Evolutionary conservation across 1,284 basidiomycete species (phyloP).

Genomic region (Leucoagaricus sp.): DNA sequence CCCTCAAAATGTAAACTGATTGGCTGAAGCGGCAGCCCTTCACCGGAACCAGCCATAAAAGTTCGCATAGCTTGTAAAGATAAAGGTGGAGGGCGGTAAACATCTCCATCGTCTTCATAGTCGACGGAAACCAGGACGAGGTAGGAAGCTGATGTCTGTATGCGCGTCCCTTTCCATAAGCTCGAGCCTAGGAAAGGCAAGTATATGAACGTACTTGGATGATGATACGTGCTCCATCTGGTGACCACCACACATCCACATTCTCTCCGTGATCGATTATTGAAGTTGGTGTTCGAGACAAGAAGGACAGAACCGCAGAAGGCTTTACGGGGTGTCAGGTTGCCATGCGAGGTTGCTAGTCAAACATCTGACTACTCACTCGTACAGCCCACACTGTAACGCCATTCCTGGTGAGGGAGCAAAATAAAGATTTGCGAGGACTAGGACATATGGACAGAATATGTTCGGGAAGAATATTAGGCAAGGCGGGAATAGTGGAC

Average conservation of each 20-base stretch:
- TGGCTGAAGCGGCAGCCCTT: slow-evolving; percentile 66
- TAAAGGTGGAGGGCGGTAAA: slow-evolving; percentile 58
- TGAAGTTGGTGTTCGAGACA: slow-evolving; percentile 77
- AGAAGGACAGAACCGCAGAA: slow-evolving; percentile 72
- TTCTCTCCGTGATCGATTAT: slow-evolving; percentile 82
- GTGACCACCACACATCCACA: slow-evolving; percentile 72
- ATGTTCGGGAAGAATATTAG: slow-evolving; percentile 58
- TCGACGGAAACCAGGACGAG: slow-evolving; percentile 76
- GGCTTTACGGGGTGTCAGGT: slow-evolving; percentile 51
- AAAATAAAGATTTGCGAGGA: slow-evolving; percentile 79
- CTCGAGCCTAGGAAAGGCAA: slow-evolving; percentile 6
- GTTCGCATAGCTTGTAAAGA: slow-evolving; percentile 57
- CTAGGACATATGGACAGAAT: slow-evolving; percentile 65
- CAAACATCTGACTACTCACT: slow-evolving; percentile 48
- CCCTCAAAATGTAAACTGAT: slow-evolving; percentile 77
- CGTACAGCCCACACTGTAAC: slow-evolving; percentile 83
- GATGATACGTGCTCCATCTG: slow-evolving; percentile 75
- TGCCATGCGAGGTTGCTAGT: neutral
- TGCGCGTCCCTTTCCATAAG: slow-evolving; percentile 2
- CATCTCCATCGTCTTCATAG: slow-evolving; percentile 54
- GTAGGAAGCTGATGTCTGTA: slow-evolving; percentile 73
- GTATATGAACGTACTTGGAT: slow-evolving; percentile 59
- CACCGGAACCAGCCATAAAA: slow-evolving; percentile 80
- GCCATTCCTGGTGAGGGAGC: slow-evolving; percentile 65
- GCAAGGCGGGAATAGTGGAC: slow-evolving; percentile 64